Percentiles rank a stretch among this genome's conserved stretches.
phyloP scores from a whole-genome alignment of 129 eudicot genomes.

The Calendula officinalis region DNA sequence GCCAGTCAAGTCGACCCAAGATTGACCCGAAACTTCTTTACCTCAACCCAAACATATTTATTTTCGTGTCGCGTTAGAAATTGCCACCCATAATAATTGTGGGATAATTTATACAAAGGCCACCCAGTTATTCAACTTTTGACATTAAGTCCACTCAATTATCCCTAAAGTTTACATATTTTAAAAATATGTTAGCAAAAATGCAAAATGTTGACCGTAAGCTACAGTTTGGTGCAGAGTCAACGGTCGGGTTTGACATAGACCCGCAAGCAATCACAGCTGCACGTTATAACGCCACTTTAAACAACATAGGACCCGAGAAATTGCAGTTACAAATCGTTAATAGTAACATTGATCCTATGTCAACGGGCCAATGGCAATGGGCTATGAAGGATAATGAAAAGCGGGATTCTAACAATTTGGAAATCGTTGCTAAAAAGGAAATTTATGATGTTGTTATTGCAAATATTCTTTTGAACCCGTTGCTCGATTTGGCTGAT shows the following conservation, averaged over 20 bases:
- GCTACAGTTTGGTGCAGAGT: constrained; percentile 82
- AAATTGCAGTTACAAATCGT: constrained; percentile 57
- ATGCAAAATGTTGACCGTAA: constrained; percentile 3
- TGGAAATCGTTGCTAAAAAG: constrained; percentile 27
- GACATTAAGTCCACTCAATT: no score
- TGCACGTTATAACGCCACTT: constrained; percentile 59
- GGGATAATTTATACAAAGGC: no score
- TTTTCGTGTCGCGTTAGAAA: no score
- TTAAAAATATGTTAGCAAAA: neutral
- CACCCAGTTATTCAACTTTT: no score
- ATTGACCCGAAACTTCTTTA: no score
- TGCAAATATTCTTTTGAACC: constrained; percentile 79
- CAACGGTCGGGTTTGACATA: constrained; percentile 71
- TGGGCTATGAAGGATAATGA: constrained; percentile 24
- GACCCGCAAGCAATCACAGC: constrained; percentile 88
- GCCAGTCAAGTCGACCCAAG: no score
- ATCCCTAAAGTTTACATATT: neutral
- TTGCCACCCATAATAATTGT: no score
- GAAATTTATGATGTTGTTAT: constrained; percentile 61
- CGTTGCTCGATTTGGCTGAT: constrained; percentile 83
- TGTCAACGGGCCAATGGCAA: constrained; percentile 30
- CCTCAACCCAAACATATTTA: no score
- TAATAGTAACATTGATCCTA: constrained; percentile 32
- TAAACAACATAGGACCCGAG: constrained; percentile 68
- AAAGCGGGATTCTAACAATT: constrained; percentile 16